Evolutionary conservation across 2,329 filamentous ascomycete species (phyloP), one percentile per base, ranked within the genome.

Genomic region (Coniella vitis): DNA sequence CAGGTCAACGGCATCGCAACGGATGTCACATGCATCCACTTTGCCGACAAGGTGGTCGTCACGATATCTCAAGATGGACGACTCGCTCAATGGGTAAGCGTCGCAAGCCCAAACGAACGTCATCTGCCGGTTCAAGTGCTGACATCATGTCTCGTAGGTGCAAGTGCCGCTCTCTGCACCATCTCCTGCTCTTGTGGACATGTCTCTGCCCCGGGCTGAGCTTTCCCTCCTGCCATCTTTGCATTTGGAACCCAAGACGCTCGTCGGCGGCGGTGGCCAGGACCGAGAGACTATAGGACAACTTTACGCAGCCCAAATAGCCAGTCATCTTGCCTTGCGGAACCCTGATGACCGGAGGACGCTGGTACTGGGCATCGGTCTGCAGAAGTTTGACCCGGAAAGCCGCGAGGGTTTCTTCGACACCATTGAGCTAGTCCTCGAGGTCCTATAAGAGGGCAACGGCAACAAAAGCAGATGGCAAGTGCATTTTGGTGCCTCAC

Each of bases 11-110:
- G 81, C 25, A 65, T 84, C 19, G 65, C 75, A 32, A 97, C 93
- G 1, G 81, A 89, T 56, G 83, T 87, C 31, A 83, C 81, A 35
- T 76, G 76, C 10, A 73, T 90, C 47, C 80, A 75, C 58, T 97
- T 97, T 67, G 76, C 83, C 8, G 93, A 97, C 75, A 95, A 89
- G 67, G 89, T 98, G 59, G 70, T 98, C 58, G 72, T 98, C 54
- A 96, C 90, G 1, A 77, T 97, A 52, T 87, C 87, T 0, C 93
- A 97, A 69, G 79, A 84, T 53, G 91, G 90, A 7, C 79, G 84
- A 51, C 70, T 97, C 40, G 86, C 87, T 17, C 93, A 97, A 74
- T 98, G 93, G 93, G 90, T 96, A 73, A 47, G 70, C 21, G 7
- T 63, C 16, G 31, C 25, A 45, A n/a, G 56, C 55, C 56, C 36